Evolutionary conservation across 768 basidiomycete species (phyloP).

Genomic region (Trametes elegans): DNA sequence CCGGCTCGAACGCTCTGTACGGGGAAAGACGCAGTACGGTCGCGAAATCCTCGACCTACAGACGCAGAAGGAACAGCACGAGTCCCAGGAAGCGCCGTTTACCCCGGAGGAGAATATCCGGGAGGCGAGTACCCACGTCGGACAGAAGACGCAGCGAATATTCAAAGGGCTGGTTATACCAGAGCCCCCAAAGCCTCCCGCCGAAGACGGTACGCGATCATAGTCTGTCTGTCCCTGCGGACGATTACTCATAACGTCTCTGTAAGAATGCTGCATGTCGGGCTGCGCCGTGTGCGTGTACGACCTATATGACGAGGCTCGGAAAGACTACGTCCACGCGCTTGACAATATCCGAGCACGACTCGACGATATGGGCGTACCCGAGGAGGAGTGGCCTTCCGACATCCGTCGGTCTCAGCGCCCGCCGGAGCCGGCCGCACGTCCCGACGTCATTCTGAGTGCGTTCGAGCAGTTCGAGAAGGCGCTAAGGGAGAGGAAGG

Average conservation of each 20-base stretch:
- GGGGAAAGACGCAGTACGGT: conserved; percentile 40
- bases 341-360: conserved; percentile 48
- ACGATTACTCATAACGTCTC: background rate
- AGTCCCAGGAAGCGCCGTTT: conserved; percentile 23
- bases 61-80: background rate
- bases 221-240: background rate
- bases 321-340: conserved; percentile 58
- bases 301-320: conserved; percentile 78
- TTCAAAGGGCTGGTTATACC: conserved; percentile 63
- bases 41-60: conserved; percentile 8
- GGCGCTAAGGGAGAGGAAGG: conserved; percentile 48
- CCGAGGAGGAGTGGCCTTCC: conserved; percentile 64
- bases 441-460: conserved; percentile 40
- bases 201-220: conserved; percentile 57
- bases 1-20: conserved; percentile 52
- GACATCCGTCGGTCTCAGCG: conserved; percentile 36
- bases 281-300: conserved; percentile 92
- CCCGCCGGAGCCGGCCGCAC: conserved; percentile 18
- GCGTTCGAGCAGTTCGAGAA: conserved; percentile 77
- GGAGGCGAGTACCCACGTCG: background rate
- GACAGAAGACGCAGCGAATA: conserved; percentile 21
- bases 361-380: conserved; percentile 47
- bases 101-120: background rate
- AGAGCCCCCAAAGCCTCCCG: conserved; percentile 57
- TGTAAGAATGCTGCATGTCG: conserved; percentile 90